A percentile compares a stretch with the other conserved stretches of the same genome.
phyloP scores from a whole-genome alignment of 2,329 filamentous ascomycete genomes.

The Taxawa tesnikishii region DNA sequence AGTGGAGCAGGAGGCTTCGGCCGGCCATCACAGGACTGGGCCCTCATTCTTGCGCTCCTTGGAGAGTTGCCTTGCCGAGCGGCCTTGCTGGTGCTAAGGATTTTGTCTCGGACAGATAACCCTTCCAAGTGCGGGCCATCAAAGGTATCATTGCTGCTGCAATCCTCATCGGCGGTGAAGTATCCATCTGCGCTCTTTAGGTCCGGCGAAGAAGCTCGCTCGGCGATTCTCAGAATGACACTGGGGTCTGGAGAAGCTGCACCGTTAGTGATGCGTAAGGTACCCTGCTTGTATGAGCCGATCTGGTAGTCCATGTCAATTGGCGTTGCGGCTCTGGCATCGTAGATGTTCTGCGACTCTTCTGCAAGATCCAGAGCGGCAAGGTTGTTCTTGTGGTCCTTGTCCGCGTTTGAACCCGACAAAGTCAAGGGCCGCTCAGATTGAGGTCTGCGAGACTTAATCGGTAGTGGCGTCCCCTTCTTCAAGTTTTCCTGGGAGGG shows the following conservation, averaged over 20 bases:
- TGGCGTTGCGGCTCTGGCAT: conserved; percentile 2
- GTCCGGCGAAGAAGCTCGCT: not conserved
- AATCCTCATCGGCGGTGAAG: conserved; percentile 9
- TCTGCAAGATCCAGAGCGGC: conserved; percentile 13
- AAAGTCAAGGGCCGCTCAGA: not conserved
- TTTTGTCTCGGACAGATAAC: not conserved
- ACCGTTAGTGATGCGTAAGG: conserved; percentile 35
- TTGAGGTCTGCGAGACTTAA: not conserved
- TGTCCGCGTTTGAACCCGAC: not conserved
- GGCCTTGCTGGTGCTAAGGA: not conserved
- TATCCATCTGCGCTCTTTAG: conserved; percentile 8
- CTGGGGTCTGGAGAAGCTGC: conserved; percentile 32
- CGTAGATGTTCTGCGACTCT: conserved; percentile 7
- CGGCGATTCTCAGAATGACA: conserved; percentile 10
- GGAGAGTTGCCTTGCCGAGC: not conserved
- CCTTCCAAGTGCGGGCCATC: conserved; percentile 3
- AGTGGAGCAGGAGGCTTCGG: too few species aligned
- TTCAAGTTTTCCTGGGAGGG: not conserved
- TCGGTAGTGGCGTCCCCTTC: too few species aligned
- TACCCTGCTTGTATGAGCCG: conserved; percentile 28
- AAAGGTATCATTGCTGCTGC: conserved; percentile 1
- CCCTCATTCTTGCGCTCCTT: not conserved
- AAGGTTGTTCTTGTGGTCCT: not conserved
- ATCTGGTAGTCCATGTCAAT: conserved; percentile 29
- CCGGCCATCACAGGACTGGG: too few species aligned